Evolutionary conservation across 164 flowering plant genomes (phyloP), one percentile per base, ranked within the genome.

Genomic region (Vitis amurensis): DNA sequence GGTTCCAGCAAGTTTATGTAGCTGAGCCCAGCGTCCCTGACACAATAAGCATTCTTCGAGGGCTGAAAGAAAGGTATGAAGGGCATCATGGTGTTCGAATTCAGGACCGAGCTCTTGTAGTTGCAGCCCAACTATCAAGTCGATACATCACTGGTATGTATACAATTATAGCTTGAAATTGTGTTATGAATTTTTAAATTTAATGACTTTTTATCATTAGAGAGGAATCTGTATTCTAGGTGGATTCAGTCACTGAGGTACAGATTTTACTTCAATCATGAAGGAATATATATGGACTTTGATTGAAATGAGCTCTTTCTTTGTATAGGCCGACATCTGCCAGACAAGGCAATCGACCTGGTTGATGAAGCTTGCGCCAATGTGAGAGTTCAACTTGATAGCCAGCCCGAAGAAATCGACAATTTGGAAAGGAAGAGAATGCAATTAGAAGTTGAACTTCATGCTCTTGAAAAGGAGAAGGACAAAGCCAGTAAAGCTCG

Each of bases 311-410:
- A 65, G 31, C 15, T 49, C 64, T 55, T 9, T 14, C 13, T 56
- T 55, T 61, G 37, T 63, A 4, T 30, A 90, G 95, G 95, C 4
- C 88, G 96, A 8, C 91, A 84, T 71, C 83, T 94, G 2, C 97
- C 98, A 0, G 97, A 94, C 49, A 94, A 94, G 77, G 98, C 98
- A 0, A 94, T 92, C 63, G 98, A 91, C 69, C 73, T 93, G 56
- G 94, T 93, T 50, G 98, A 93, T 80, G 98, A 91, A 71, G 97
- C 98, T 1, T 91, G 96, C 80, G 97, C 98, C 27, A 91, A 94
- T 82, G 94, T 92, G 55, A 86, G 97, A 72, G 94, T 94, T 13
- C 97, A 94, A 78, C 89, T 94, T 27, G 97, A 92, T 67, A 91
- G 97, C 64, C 94, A 90, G 70, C 97, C 97, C 0, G 94, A 89